Evolutionary conservation across 2,329 filamentous ascomycete genomes (phyloP), one percentile per base, ranked within the genome.

Genomic region (Fusarium sacchari): DNA sequence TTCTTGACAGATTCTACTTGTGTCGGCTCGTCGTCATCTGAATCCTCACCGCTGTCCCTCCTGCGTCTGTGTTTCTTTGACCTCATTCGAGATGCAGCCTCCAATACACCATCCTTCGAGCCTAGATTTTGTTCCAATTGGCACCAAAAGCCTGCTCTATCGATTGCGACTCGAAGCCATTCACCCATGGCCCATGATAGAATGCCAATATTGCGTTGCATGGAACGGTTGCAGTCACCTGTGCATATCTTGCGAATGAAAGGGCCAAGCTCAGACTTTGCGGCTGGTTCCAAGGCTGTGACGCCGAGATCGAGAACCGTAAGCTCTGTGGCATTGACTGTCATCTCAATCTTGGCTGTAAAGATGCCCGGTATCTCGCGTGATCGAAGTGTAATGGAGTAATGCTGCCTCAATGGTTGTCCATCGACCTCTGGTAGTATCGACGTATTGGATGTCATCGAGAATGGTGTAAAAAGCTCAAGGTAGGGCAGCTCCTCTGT

Each of bases 381-480:
- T 13, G 81, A 83, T 49, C 84, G 30, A 40, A 90, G 84, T 1
- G 85, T 86, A 40, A 94, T 90, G 8, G 82, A 80, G 75, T 92
- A 90, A 6, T 84, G 84, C 64, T 91, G 89, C 37, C 87, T 79
- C 2, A 86, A 68, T 0, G 84, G 82, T 12, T 82, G 61, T 2
- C 79, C 74, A 1, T 73, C 76, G 5, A 76, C 68, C 12, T 79
- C 47, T 0, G 87, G 85, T 5, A 89, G 76, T 0, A 88, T 80
- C 1, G 84, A 81, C 20, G 90, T 83, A 1, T 82, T 86, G 0
- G 90, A 91, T 0, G 86, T 85, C 64, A 93, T 90, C 1, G 84
- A 84, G 20, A 96, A 86, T 0, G 92, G 89, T 1, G 90, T 93
- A 76, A 96, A 94, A 14, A 92, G 86, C 50, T 92, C 88, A 0